Percentiles rank a stretch among this genome's conserved stretches.
Evolutionary conservation across 257 asterid genomes (phyloP).

Genomic region (Datura wrightii): DNA sequence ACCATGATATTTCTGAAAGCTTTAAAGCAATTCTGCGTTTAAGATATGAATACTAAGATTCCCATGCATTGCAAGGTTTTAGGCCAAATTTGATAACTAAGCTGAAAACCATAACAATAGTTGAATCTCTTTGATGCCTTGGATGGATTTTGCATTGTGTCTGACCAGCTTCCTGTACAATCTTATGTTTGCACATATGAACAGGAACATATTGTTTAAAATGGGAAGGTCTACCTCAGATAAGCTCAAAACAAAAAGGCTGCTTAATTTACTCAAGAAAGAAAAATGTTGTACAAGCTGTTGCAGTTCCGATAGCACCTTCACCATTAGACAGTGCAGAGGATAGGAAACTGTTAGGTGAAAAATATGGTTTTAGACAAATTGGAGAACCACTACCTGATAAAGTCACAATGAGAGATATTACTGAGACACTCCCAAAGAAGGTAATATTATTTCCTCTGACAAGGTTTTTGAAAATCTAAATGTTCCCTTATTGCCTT

Average conservation of each 20-base stretch:
- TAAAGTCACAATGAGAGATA: conserved; percentile 71
- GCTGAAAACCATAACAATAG: not conserved
- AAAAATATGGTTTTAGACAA: conserved; percentile 81
- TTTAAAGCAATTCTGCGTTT: conserved; percentile 2
- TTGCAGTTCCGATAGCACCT: conserved; percentile 71
- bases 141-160: not conserved
- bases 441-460: conserved; percentile 54
- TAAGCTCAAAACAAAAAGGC: conserved; percentile 47
- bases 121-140: not conserved
- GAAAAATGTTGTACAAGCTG: conserved; percentile 59
- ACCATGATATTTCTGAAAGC: not conserved
- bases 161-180: not conserved
- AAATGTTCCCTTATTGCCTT: not conserved
- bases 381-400: conserved; percentile 96
- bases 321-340: conserved; percentile 61
- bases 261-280: conserved; percentile 53
- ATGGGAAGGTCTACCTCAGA: conserved; percentile 58
- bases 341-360: conserved; percentile 56
- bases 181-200: conserved; percentile 25
- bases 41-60: conserved; percentile 20
- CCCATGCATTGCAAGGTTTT: not conserved
- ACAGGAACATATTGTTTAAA: conserved; percentile 63
- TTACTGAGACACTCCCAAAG: conserved; percentile 76
- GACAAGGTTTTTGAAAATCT: not conserved
- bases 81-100: not conserved